These are phyloP conservation scores for Arachis monticola DNA, from an alignment of 331 rosid genomes.

Conservation along the genomic window DNA sequence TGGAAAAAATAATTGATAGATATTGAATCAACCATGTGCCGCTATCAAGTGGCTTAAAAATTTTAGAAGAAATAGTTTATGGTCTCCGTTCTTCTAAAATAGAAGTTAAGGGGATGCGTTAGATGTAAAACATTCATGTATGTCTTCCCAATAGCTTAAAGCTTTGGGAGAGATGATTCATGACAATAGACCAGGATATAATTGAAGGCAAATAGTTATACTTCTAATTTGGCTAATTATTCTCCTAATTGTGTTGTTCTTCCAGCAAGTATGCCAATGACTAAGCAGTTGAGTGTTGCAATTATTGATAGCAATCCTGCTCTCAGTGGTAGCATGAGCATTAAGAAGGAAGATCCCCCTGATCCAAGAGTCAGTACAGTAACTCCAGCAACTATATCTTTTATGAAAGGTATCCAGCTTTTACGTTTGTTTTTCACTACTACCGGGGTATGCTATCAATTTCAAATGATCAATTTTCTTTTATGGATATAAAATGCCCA, in stretches of 20 bases:
- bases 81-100: too few species aligned
- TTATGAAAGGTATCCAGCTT: constrained; percentile 68
- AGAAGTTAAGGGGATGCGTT: too few species aligned
- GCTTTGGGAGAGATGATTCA: not conserved
- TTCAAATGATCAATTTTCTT: constrained; percentile 5
- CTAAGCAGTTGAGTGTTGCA: constrained; percentile 89
- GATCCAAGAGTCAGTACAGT: constrained; percentile 97
- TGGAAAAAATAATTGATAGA: too few species aligned
- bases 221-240: constrained; percentile 16
- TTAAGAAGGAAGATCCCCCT: constrained; percentile 80
- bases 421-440: constrained; percentile 20
- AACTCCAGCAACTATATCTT: constrained; percentile 84
- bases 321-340: constrained; percentile 47
- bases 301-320: constrained; percentile 97
- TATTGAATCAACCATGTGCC: too few species aligned
- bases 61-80: too few species aligned
- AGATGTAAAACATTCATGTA: too few species aligned
- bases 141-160: too few species aligned
- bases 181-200: not conserved
- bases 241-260: constrained; percentile 31
- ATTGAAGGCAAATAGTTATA: constrained; percentile 22
- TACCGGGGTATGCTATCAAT: constrained; percentile 15
- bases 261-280: constrained; percentile 88
- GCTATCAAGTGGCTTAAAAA: too few species aligned
- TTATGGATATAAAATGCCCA: not conserved